phyloP scores from a whole-genome alignment of 805 yeast species.

The Saturnispora zaruensis region DNA sequence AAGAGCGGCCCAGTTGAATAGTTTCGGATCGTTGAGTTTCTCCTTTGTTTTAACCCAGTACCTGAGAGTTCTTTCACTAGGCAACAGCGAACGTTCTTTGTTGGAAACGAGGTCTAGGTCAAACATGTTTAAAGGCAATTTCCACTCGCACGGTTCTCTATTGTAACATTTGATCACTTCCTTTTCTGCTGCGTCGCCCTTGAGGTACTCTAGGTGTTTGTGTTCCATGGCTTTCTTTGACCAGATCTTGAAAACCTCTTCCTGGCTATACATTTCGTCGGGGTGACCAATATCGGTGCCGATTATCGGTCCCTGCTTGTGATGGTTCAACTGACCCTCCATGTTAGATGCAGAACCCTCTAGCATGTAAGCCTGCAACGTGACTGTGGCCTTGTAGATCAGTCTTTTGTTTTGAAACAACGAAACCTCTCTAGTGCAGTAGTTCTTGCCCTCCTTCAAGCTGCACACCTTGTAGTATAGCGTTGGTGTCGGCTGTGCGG shows the following conservation, averaged over 20 bases:
- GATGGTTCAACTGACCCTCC: slow-evolving; percentile 25
- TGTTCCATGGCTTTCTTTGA: slow-evolving; percentile 18
- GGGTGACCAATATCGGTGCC: slow-evolving; percentile 25
- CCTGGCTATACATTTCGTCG: slow-evolving; percentile 24
- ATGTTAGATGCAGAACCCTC: slow-evolving; percentile 28
- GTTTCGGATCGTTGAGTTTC: slow-evolving; percentile 16
- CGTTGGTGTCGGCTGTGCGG: slow-evolving; percentile 40
- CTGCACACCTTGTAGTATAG: slow-evolving; percentile 46
- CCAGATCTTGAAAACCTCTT: slow-evolving; percentile 24
- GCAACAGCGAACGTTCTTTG: slow-evolving; percentile 13
- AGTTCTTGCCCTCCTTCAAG: slow-evolving; percentile 45
- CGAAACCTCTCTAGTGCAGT: slow-evolving; percentile 43
- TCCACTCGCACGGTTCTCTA: slow-evolving; percentile 30
- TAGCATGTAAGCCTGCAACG: slow-evolving; percentile 31
- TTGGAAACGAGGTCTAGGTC: slow-evolving; percentile 20
- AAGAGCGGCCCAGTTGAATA: slow-evolving; percentile 46
- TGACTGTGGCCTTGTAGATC: slow-evolving; percentile 44
- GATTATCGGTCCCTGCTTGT: slow-evolving; percentile 21
- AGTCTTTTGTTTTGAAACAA: slow-evolving; percentile 46
- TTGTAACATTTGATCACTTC: slow-evolving; percentile 22
- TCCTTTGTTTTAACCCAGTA: slow-evolving; percentile 28
- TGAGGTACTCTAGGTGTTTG: slow-evolving; percentile 20
- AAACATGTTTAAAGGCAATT: slow-evolving; percentile 27
- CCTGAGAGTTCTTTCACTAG: slow-evolving; percentile 23
- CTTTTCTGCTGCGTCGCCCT: slow-evolving; percentile 14